Evolutionary conservation across 495 filamentous ascomycete species (phyloP).

Genomic region (Xylaria cubensis): DNA sequence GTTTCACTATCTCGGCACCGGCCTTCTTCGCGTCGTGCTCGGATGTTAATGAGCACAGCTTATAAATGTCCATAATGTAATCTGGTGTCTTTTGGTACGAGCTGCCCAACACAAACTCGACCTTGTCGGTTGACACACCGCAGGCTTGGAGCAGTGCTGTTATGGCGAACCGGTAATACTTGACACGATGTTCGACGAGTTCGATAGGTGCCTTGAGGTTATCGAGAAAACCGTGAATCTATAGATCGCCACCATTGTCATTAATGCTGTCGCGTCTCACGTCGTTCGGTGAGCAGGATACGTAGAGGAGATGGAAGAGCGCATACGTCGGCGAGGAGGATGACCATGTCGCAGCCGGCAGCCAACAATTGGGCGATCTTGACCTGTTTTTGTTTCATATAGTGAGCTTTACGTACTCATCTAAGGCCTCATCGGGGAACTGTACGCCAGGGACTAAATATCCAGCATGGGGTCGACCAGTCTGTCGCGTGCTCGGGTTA

Average conservation of each 20-base stretch:
- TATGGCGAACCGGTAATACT: slow-evolving; percentile 75
- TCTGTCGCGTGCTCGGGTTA: slow-evolving; percentile 41
- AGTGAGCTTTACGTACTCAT: background rate
- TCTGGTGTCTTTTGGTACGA: slow-evolving; percentile 76
- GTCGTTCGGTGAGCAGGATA: background rate
- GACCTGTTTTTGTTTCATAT: slow-evolving; percentile 44
- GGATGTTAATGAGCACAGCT: slow-evolving; percentile 61
- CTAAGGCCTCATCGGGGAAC: background rate
- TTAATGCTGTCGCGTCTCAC: background rate
- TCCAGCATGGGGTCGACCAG: slow-evolving; percentile 78
- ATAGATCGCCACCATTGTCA: background rate
- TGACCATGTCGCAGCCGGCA: slow-evolving; percentile 80
- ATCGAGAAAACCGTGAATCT: slow-evolving; percentile 74
- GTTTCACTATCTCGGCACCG: slow-evolving; percentile 93
- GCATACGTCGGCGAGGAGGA: slow-evolving; percentile 78
- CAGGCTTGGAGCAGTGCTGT: slow-evolving; percentile 71
- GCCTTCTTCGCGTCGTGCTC: slow-evolving; percentile 82
- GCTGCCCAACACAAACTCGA: slow-evolving; percentile 84
- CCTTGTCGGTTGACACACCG: slow-evolving; percentile 75
- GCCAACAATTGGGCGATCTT: slow-evolving; percentile 89
- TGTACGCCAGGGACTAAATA: slow-evolving; percentile 76
- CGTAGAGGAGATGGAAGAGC: background rate
- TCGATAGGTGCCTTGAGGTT: slow-evolving; percentile 87
- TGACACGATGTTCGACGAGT: slow-evolving; percentile 77
- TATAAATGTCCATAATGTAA: slow-evolving; percentile 81